These are phyloP conservation scores for Saturnispora halmiae DNA, from an alignment of 805 yeast species.

Conservation along the genomic window DNA sequence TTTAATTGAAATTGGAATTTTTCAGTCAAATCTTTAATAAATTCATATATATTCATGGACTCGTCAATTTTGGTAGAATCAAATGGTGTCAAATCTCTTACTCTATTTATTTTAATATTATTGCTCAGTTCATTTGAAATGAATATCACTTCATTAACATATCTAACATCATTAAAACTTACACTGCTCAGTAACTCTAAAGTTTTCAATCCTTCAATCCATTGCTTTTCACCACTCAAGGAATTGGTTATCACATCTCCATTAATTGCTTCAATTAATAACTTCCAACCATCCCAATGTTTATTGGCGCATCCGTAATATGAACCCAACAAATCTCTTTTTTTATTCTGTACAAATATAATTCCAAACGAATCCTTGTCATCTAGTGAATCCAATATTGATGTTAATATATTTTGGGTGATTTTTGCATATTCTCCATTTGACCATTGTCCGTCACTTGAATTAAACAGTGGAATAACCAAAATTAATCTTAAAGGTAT, in stretches of 20 bases:
- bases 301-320: constrained; percentile 25
- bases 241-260: constrained; percentile 12
- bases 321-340: constrained; percentile 18
- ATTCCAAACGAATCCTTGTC: constrained; percentile 23
- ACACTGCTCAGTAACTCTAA: constrained; percentile 17
- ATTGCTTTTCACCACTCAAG: constrained; percentile 10
- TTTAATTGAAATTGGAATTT: constrained; percentile 18
- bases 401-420: constrained; percentile 12
- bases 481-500: constrained; percentile 21
- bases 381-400: constrained; percentile 13
- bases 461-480: constrained; percentile 21
- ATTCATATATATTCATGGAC: constrained; percentile 8
- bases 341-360: constrained; percentile 21
- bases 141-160: constrained; percentile 18
- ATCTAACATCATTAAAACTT: constrained; percentile 14
- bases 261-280: constrained; percentile 17
- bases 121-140: constrained; percentile 15
- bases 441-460: constrained; percentile 15
- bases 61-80: not conserved
- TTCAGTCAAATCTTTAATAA: constrained; percentile 14
- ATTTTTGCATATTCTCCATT: constrained; percentile 18
- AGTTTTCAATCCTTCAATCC: constrained; percentile 21
- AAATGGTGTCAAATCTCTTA: not conserved
- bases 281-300: constrained; percentile 26
- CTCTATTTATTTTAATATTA: not conserved